phyloP scores from a whole-genome alignment of 225 moss, liverwort and hornwort genomes.

The Physcomitrium patens region DNA sequence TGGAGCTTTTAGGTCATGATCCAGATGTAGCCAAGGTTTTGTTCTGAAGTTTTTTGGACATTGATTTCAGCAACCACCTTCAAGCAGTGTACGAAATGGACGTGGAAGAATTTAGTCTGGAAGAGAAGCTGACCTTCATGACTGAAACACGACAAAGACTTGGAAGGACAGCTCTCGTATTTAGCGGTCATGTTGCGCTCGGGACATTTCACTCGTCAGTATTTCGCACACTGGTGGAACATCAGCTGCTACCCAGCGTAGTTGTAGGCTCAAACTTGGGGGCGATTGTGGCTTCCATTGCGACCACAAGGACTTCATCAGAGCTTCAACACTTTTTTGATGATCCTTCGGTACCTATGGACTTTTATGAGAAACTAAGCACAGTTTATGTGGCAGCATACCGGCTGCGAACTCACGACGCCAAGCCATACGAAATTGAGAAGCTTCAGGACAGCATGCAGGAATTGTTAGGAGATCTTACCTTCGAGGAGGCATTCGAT shows the following conservation, averaged over 20 bases:
- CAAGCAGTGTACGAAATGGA: conserved; percentile 60
- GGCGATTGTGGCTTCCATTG: conserved; percentile 63
- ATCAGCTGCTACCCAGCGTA: conserved; percentile 59
- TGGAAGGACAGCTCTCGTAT: conserved; percentile 65
- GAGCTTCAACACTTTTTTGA: conserved; percentile 61
- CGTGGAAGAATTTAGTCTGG: conserved; percentile 42
- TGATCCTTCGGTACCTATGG: conserved; percentile 49
- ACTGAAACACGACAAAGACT: conserved; percentile 58
- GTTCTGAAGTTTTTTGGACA: neutral
- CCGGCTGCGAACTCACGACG: conserved; percentile 50
- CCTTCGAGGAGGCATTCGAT: conserved; percentile 69
- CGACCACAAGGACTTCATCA: conserved; percentile 57
- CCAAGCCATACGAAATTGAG: conserved; percentile 53
- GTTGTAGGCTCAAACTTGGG: conserved; percentile 62
- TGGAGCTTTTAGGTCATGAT: neutral
- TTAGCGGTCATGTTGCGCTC: conserved; percentile 58
- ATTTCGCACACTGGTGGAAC: conserved; percentile 64
- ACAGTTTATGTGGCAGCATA: conserved; percentile 54
- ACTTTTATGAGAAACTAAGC: conserved; percentile 56
- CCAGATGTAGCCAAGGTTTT: neutral
- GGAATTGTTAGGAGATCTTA: conserved; percentile 66
- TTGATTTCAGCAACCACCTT: conserved; percentile 47
- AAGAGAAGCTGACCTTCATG: conserved; percentile 61
- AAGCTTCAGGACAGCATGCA: conserved; percentile 66
- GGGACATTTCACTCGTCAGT: conserved; percentile 70